Evolutionary conservation across 768 basidiomycete species (phyloP).

Genomic region (Chalciporus chontae): DNA sequence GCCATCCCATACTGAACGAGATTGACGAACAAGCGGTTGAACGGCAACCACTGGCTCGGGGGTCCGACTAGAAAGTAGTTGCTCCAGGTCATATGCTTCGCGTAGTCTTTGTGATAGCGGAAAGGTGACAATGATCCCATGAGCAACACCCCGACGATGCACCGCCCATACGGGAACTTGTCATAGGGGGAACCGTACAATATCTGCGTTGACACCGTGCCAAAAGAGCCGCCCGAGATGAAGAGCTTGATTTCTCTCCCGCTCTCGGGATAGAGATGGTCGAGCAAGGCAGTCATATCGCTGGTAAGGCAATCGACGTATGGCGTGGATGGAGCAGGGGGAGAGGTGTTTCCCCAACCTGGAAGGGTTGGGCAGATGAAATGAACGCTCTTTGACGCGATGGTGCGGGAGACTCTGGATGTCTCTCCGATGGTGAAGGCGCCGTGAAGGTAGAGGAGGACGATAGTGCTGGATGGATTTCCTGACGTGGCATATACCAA

Average conservation of each 20-base stretch:
- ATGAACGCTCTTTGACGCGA: slow-evolving; percentile 42
- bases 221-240: slow-evolving; percentile 52
- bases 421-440: slow-evolving; percentile 49
- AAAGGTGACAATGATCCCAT: slow-evolving; percentile 46
- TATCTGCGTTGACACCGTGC: slow-evolving; percentile 53
- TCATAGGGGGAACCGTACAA: slow-evolving; percentile 50
- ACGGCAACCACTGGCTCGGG: slow-evolving; percentile 39
- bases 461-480: slow-evolving; percentile 42
- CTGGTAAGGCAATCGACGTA: slow-evolving; percentile 41
- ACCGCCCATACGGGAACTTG: slow-evolving; percentile 46
- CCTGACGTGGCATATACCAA: slow-evolving; percentile 56
- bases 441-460: slow-evolving; percentile 58
- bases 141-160: slow-evolving; percentile 47
- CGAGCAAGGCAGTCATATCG: slow-evolving; percentile 46
- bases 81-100: slow-evolving; percentile 42
- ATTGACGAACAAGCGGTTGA: slow-evolving; percentile 30
- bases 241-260: slow-evolving; percentile 41
- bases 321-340: slow-evolving; percentile 29
- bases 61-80: slow-evolving; percentile 49
- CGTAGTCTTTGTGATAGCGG: slow-evolving; percentile 42
- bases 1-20: slow-evolving; percentile 32
- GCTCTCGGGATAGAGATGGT: slow-evolving; percentile 46
- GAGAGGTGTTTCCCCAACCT: slow-evolving; percentile 56
- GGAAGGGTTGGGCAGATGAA: slow-evolving; percentile 51
- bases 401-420: slow-evolving; percentile 28